phyloP scores from a whole-genome alignment of 2,329 filamentous ascomycete genomes.

The Fusarium newnesense region DNA sequence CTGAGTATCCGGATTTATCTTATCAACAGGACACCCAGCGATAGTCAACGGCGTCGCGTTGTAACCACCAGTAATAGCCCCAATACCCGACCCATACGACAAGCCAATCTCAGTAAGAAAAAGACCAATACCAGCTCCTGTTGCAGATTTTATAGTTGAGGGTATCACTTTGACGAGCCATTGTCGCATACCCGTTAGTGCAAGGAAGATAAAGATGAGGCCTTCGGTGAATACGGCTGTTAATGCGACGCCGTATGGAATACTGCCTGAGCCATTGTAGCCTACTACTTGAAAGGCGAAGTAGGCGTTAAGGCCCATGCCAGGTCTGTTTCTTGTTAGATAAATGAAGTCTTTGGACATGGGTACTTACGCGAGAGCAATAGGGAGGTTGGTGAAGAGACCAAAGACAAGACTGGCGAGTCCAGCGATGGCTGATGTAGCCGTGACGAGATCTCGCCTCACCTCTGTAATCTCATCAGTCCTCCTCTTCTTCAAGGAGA shows the following conservation, averaged over 20 bases:
- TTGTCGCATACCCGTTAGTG: conserved; percentile 81
- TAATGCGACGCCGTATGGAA: conserved; percentile 77
- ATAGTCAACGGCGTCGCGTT: conserved; percentile 73
- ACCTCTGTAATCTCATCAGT: conserved; percentile 53
- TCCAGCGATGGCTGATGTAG: conserved; percentile 80
- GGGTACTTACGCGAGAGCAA: conserved; percentile 28
- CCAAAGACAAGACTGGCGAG: conserved; percentile 59
- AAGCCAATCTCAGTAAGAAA: conserved; percentile 77
- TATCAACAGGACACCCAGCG: conserved; percentile 67
- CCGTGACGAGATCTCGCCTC: conserved; percentile 79
- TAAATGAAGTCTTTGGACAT: conserved; percentile 62
- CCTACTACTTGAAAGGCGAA: conserved; percentile 77
- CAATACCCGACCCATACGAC: conserved; percentile 81
- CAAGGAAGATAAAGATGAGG: conserved; percentile 79
- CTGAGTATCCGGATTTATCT: conserved; percentile 14
- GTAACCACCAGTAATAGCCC: conserved; percentile 71
- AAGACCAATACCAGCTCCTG: conserved; percentile 81
- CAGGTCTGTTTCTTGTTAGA: conserved; percentile 47
- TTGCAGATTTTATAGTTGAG: conserved; percentile 82
- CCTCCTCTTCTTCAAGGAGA: accelerated
- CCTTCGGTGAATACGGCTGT: conserved; percentile 87
- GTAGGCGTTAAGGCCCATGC: conserved; percentile 76
- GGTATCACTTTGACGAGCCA: conserved; percentile 85
- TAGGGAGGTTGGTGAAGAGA: conserved; percentile 32
- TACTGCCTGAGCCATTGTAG: conserved; percentile 74